Percentiles rank a stretch among this genome's conserved stretches.
Conservation (phyloP, 257 asterid genomes). For the Salvia hispanica region DNA sequence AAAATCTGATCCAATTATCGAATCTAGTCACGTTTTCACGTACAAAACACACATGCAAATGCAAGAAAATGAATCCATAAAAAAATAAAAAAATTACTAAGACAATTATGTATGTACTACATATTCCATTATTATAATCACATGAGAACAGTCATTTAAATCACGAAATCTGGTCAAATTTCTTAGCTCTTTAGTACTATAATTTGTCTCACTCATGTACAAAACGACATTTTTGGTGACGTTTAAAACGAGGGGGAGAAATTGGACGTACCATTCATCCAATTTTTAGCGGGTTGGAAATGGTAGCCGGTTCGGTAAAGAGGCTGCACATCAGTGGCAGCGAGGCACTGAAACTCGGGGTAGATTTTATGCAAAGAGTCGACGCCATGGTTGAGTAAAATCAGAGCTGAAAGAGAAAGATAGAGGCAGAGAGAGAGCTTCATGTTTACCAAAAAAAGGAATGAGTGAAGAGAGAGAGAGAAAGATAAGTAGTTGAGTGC, state of each 20-base stretch:
- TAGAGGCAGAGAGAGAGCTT: background rate
- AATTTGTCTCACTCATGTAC: no score
- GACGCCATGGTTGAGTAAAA: constrained; percentile 34
- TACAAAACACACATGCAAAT: background rate
- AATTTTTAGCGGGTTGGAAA: constrained; percentile 50
- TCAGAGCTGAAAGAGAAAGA: background rate
- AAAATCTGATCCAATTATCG: background rate
- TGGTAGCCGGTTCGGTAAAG: constrained; percentile 53
- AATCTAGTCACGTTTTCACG: background rate
- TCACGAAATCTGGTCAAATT: no score
- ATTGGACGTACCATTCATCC: constrained; percentile 50
- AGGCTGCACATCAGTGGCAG: constrained; percentile 5
- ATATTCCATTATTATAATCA: no score
- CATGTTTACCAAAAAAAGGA: no score
- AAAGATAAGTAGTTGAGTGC: background rate
- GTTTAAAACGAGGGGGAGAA: no score
- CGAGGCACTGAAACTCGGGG: constrained; percentile 34
- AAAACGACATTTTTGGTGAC: no score
- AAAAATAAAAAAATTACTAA: no score
- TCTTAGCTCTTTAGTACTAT: no score
- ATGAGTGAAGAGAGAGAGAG: background rate
- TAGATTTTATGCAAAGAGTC: constrained; percentile 36
- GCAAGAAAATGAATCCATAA: background rate
- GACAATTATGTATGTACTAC: no score
- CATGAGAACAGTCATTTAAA: no score